Conservation (phyloP, 495 filamentous ascomycete species). For the Neurospora sp. region DNA sequence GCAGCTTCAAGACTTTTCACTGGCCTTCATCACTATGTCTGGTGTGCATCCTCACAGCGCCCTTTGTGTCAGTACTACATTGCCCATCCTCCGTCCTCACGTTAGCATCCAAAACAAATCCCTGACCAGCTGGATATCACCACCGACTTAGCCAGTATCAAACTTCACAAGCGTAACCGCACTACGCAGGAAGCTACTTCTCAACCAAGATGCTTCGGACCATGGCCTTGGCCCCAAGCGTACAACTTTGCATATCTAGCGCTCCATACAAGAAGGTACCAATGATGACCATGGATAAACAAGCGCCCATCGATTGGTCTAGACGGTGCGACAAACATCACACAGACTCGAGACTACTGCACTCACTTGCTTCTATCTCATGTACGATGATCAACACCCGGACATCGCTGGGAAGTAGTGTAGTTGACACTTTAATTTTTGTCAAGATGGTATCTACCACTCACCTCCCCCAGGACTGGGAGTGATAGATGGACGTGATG, state of each 20-base stretch:
- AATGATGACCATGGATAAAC: neutral
- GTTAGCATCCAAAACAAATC: neutral
- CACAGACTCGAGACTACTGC: neutral
- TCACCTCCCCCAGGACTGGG: neutral
- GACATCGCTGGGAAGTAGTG: neutral
- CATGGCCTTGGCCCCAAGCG: neutral
- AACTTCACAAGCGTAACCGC: neutral
- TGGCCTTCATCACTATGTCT: neutral
- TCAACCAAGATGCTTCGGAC: neutral
- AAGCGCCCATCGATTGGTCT: neutral
- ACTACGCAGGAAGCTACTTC: neutral
- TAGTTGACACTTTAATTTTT: neutral
- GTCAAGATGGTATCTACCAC: neutral
- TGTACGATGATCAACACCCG: neutral
- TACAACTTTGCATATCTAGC: neutral
- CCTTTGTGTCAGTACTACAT: neutral
- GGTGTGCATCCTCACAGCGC: neutral
- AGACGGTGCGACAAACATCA: neutral
- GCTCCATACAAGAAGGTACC: neutral
- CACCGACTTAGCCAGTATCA: neutral
- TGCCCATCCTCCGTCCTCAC: neutral
- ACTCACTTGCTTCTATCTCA: neutral
- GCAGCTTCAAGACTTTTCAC: neutral
- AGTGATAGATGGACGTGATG: neutral
- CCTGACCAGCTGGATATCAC: neutral